Evolutionary conservation across 345 rosid genomes (phyloP), one percentile per base, ranked within the genome.

Genomic region (Populus davidiana): DNA sequence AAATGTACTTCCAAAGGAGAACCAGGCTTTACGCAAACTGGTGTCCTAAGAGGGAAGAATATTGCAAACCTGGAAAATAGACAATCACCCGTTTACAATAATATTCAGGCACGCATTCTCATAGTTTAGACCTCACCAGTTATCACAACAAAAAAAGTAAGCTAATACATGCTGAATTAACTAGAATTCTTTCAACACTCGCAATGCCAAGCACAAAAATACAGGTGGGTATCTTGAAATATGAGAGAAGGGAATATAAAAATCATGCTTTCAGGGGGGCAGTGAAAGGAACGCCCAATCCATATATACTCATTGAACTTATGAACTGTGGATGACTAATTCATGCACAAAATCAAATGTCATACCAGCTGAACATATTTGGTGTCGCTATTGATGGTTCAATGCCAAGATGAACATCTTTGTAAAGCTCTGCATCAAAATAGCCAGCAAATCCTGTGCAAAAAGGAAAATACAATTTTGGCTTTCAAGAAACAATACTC

Each of bases 321-420:
- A 2, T 50, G 20, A 50, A 14, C 18, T 47, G 52, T 47, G 52
- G 52, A 47, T 47, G 5, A 65, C 16, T 27, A 65, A 25, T 61
- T n/a, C 69, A 31, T 65, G 33, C 69, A 29, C 6, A 31, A 67
- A 74, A 54, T 35, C 14, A 71, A 47, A 65, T 39, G 66, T 27
- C 82, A 68, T 95, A 94, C 98, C 99, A 96, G 90, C 97, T 96
- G 86, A 94, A 96, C 99, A 94, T 96, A 87, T 92, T 94, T 71
- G 99, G 98, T 23, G 99, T 96, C 75, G 93, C 92, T 23, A 85
- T 88, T 27, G 95, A 88, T 72, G 98, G 98, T 78, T 96, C 99
- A 79, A 90, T 96, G 36, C 99, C 97, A 31, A 96, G 95, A 87
- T 96, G 98, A 29, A 96, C 91, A 81, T 96, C 98, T 87, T 92